These are phyloP conservation scores for Thalassiosira livingstoniorum DNA, from an alignment of 352 stramenopile species.

Conservation along the genomic window DNA sequence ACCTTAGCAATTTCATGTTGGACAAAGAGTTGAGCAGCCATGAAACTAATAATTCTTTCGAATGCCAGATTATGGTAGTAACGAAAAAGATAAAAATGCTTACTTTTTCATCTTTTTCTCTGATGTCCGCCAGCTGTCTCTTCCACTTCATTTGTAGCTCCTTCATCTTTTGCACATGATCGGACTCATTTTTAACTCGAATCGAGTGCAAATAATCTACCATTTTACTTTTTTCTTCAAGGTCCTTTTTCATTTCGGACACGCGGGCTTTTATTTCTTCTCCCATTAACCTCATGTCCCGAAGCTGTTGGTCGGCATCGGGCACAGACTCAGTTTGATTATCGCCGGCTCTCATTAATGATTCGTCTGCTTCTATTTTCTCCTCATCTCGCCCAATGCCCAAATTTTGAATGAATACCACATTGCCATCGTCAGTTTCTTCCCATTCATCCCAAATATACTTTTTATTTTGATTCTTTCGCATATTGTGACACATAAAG, in stretches of 20 bases:
- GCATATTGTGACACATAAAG: not conserved
- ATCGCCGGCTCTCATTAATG: slow-evolving; percentile 7
- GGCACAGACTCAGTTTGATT: slow-evolving; percentile 13
- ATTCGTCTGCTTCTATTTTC: slow-evolving; percentile 1
- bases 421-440: slow-evolving; percentile 23
- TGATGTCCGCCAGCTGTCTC: slow-evolving; percentile 7
- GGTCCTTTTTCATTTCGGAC: slow-evolving; percentile 33
- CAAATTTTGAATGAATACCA: slow-evolving; percentile 13
- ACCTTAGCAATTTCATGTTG: slow-evolving; percentile 6
- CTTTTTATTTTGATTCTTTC: slow-evolving; percentile 20
- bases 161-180: slow-evolving; percentile 47
- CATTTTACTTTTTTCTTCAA: slow-evolving; percentile 34
- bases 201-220: slow-evolving; percentile 47
- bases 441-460: slow-evolving; percentile 59
- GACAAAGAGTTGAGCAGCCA: not conserved
- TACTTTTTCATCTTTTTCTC: slow-evolving; percentile 42
- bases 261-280: slow-evolving; percentile 37
- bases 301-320: slow-evolving; percentile 27
- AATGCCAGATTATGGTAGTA: not conserved
- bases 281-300: slow-evolving; percentile 40
- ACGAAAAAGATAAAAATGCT: not conserved
- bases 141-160: slow-evolving; percentile 38
- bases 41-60: too few species aligned
- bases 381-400: not conserved
- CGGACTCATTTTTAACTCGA: slow-evolving; percentile 39